Percentiles rank a stretch among this genome's conserved stretches.
Evolutionary conservation across 163 green algal species (phyloP).

Genomic region (Scenedesmus sp.): DNA sequence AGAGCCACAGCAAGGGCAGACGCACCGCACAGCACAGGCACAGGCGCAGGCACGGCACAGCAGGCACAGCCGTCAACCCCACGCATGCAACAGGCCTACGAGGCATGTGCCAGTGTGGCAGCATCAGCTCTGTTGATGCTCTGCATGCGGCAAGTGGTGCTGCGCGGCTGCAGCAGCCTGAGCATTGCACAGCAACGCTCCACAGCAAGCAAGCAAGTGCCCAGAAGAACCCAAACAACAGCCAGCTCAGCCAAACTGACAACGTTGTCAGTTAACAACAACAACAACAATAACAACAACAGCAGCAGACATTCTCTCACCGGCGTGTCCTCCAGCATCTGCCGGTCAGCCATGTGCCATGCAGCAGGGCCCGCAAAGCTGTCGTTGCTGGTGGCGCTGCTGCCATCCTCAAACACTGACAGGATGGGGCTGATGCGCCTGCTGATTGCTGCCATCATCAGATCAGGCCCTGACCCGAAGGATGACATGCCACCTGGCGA

Average conservation of each 20-base stretch:
- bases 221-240: too few species aligned
- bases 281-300: too few species aligned
- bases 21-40: neutral
- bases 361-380: constrained; percentile 25
- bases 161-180: too few species aligned
- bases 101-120: neutral
- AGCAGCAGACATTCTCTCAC: too few species aligned
- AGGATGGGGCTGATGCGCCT: constrained; percentile 37
- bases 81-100: neutral
- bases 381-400: constrained; percentile 48
- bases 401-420: constrained; percentile 41
- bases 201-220: too few species aligned
- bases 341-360: constrained; percentile 39
- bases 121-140: neutral
- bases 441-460: constrained; percentile 11
- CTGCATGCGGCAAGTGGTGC: too few species aligned
- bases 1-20: too few species aligned
- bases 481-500: neutral
- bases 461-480: neutral
- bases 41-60: neutral
- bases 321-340: constrained; percentile 39
- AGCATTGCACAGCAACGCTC: too few species aligned
- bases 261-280: too few species aligned
- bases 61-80: neutral
- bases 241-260: too few species aligned